Base-by-base conservation (phyloP, 169 alveolate genomes). In the Theileria parva region DNA sequence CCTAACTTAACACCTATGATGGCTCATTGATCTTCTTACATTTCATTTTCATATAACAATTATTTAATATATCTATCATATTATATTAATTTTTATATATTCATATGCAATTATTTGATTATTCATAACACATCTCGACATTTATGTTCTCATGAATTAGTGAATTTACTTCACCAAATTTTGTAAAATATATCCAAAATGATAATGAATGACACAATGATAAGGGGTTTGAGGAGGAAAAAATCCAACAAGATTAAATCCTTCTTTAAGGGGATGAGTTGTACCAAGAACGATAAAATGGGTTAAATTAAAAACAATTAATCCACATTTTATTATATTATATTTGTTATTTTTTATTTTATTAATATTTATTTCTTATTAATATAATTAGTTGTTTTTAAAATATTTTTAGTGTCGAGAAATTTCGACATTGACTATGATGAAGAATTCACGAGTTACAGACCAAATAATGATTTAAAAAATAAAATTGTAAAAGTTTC, bases 211-310 rank as follows among this genome's bases (percentile, higher is more conserved):
- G 8, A 44, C 53, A 44, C 2, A 11, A 44, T 44, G 53, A 44
- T 57, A 57, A 25, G 27, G 15, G 34, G 64, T 17, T 27, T 59
- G 8, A 12, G 48, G 7, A 63, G 25, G 44, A 63, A n/a, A 37
- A 55, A 23, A 72, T 69, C 55, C 60, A 77, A 77, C 19, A 83
- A 83, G 64, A 75, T 83, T 8, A 69, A 59, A 53, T 63, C 81
- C 3, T 83, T 83, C 63, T 76, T 83, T 61, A 83, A 74, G 34
- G 89, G 51, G 17, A 66, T 83, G 2, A 19, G 67, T 2, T 83
- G 89, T 67, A 73, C 80, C 55, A 83, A 83, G 48, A 19, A 71
- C n/a, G 28, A 59, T 23, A 32, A 68, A 50, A 37, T 27, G 34
- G 77, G 63, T 23, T 30, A 57, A 57, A 27, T 23, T 63, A 13